Evolutionary conservation across 2,329 filamentous ascomycete genomes (phyloP), one percentile per base, ranked within the genome.

Genomic region (Clarireedia sp.): DNA sequence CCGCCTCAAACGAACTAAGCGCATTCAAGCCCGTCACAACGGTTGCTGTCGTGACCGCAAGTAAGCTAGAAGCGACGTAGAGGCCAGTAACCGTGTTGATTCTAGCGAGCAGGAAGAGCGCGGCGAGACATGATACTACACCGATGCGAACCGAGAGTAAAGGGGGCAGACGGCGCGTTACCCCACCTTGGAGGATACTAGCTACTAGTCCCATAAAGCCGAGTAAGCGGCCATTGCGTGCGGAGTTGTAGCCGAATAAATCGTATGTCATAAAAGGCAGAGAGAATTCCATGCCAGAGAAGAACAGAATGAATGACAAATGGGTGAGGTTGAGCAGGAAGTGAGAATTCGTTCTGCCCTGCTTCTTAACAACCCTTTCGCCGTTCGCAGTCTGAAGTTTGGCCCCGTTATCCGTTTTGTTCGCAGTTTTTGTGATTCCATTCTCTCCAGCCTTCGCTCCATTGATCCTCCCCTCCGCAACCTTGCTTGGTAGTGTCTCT

Each of bases 201-300:
- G 94, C 91, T 6, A 97, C 80, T 3, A 99, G 81, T 0, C 94
- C 94, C 65, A 99, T 89, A 71, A 88, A 94, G 5, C 94, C 92
- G 2, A 99, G 82, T 2, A 99, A 78, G 10, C 85, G 82, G 16
- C 94, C 94, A 62, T 95, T 95, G 51, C 89, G 81, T 44, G 83
- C 81, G 0, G 90, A 86, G 10, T 78, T 82, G 68, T 94, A 95
- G 8, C 81, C 80, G 70, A 97, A 97, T 45, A 99, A 81, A 52
- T 96, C 92, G 66, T 94, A 95, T 0, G 92, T 97, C 83, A 99
- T 91, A 70, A 99, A 99, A 0, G 94, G 91, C 3, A 99, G 80
- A 0, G 90, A 96, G 71, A 96, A 97, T 69, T 99, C 94, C 87
- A 99, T 92, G 58, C 94, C 94, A 2, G 90, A 96, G 73, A 99